Conservation (phyloP, 768 basidiomycete genomes). For the Leccinellum rugosiceps region DNA sequence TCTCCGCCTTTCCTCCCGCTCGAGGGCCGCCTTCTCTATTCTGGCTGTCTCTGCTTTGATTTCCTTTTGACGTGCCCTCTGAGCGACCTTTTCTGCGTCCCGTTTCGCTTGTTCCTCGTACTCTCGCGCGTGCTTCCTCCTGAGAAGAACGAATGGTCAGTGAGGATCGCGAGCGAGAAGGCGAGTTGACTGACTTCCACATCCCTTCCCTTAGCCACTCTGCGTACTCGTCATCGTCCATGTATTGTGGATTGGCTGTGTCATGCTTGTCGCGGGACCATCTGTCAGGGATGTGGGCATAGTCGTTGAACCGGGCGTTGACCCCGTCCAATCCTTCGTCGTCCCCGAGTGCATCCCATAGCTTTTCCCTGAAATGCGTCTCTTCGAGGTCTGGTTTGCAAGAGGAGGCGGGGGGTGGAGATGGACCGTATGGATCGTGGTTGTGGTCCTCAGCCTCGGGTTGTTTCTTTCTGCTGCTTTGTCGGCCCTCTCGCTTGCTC, state of each 20-base stretch:
- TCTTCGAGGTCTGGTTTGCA: constrained; percentile 55
- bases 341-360: constrained; percentile 69
- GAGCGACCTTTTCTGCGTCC: constrained; percentile 52
- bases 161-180: background rate
- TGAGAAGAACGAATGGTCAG: constrained; percentile 24
- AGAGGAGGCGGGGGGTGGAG: constrained; percentile 21
- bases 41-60: constrained; percentile 50
- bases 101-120: constrained; percentile 58
- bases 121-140: constrained; percentile 67
- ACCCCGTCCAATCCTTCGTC: constrained; percentile 66
- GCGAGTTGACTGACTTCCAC: constrained; percentile 57
- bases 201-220: constrained; percentile 86
- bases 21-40: constrained; percentile 49
- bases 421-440: constrained; percentile 20
- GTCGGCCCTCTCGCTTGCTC: background rate
- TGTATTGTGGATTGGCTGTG: constrained; percentile 40
- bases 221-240: constrained; percentile 87
- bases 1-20: constrained; percentile 48
- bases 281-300: constrained; percentile 68
- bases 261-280: constrained; percentile 51
- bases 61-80: constrained; percentile 51
- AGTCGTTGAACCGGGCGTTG: constrained; percentile 62
- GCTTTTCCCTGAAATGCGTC: constrained; percentile 63
- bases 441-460: background rate
- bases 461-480: constrained; percentile 5